Percentiles rank a stretch among this genome's conserved stretches.
These are phyloP conservation scores for Microsporum audouinii DNA, from an alignment of 2,329 filamentous ascomycete genomes.

Conservation along the genomic window DNA sequence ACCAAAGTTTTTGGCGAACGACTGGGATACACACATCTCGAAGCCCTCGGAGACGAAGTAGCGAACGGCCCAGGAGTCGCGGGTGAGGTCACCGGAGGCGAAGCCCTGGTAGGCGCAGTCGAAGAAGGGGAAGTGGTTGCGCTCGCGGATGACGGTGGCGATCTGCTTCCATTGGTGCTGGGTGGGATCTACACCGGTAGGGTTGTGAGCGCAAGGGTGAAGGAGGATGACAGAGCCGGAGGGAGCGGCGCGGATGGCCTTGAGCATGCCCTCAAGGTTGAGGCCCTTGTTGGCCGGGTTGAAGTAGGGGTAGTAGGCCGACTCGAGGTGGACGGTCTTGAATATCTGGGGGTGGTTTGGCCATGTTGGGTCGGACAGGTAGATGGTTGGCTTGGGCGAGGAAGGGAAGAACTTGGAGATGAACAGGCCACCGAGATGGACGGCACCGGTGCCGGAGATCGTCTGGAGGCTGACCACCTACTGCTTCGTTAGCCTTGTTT, in stretches of 20 bases:
- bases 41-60: slow-evolving; percentile 94
- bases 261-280: slow-evolving; percentile 81
- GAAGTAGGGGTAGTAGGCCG: slow-evolving; percentile 89
- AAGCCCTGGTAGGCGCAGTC: slow-evolving; percentile 97
- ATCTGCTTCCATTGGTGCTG: slow-evolving; percentile 90
- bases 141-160: slow-evolving; percentile 61
- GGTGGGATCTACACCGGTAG: slow-evolving; percentile 90
- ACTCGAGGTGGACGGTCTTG: slow-evolving; percentile 67
- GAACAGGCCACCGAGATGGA: slow-evolving; percentile 89
- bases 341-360: slow-evolving; percentile 99
- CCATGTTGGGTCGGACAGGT: slow-evolving; percentile 94
- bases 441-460: slow-evolving; percentile 91
- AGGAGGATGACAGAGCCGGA: slow-evolving; percentile 76
- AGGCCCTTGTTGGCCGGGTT: slow-evolving; percentile 76
- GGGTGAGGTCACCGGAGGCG: slow-evolving; percentile 74
- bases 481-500: not conserved
- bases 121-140: slow-evolving; percentile 93
- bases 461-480: slow-evolving; percentile 71
- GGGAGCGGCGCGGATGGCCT: slow-evolving; percentile 57
- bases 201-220: slow-evolving; percentile 95
- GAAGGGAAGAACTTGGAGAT: slow-evolving; percentile 74
- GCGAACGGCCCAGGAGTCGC: slow-evolving; percentile 83
- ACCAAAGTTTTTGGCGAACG: slow-evolving; percentile 58
- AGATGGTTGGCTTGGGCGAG: slow-evolving; percentile 57
- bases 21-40: slow-evolving; percentile 48